A percentile compares a stretch with the other conserved stretches of the same genome.
Conservation (phyloP, 208 protist genomes). For the Leishmania tarentolae region DNA sequence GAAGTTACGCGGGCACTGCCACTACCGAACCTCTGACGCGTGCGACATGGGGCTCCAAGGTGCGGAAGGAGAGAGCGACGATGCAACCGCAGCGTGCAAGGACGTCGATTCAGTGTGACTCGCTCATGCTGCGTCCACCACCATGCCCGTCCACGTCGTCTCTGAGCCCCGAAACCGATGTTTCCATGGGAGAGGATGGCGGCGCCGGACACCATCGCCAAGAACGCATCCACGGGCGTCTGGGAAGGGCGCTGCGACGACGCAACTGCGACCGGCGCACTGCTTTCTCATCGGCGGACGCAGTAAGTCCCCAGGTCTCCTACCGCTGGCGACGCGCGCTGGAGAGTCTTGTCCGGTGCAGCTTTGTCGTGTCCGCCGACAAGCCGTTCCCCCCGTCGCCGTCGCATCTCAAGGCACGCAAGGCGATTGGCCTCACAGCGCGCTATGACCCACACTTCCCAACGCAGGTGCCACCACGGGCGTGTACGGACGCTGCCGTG, state of each 20-base stretch:
- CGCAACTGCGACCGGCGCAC: constrained; percentile 5
- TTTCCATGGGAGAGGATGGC: not conserved
- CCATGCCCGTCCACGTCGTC: not conserved
- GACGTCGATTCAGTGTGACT: not conserved
- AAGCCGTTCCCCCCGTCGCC: constrained; percentile 6
- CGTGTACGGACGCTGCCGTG: constrained; percentile 12
- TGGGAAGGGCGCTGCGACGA: not conserved
- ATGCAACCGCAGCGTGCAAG: not conserved
- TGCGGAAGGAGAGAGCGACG: not conserved
- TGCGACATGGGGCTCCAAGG: not conserved
- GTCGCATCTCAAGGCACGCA: not conserved
- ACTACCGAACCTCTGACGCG: not conserved
- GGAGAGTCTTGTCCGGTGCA: constrained; percentile 33
- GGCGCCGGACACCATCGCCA: not conserved
- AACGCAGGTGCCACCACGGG: constrained; percentile 17
- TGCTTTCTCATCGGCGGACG: constrained; percentile 29
- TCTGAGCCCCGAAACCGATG: not conserved
- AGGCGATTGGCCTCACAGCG: constrained; percentile 19
- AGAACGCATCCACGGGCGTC: not conserved
- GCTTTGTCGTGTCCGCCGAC: constrained; percentile 40
- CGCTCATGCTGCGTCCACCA: not conserved
- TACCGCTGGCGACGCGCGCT: constrained; percentile 51
- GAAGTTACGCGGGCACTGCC: not conserved
- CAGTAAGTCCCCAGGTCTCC: constrained; percentile 12
- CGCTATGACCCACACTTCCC: constrained; percentile 40